These are phyloP conservation scores for Trichosporon inkin DNA, from an alignment of 1,284 basidiomycete genomes.

Conservation along the genomic window DNA sequence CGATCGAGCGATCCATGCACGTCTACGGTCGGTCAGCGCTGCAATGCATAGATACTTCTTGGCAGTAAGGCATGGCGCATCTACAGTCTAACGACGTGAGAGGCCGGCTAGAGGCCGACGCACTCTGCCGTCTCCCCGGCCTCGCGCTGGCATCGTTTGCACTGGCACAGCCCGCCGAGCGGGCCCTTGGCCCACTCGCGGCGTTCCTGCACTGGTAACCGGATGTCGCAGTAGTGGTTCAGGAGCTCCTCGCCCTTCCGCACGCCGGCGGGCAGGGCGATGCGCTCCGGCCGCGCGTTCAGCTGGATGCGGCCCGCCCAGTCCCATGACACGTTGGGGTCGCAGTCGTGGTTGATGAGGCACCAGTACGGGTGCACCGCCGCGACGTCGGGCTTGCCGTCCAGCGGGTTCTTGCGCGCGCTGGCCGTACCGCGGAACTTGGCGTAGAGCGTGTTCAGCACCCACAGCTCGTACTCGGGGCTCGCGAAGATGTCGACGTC, in stretches of 20 bases:
- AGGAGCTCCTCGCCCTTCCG: slow-evolving; percentile 17
- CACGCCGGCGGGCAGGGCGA: slow-evolving; percentile 5
- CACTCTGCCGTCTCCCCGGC: neutral
- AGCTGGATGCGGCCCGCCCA: slow-evolving; percentile 17
- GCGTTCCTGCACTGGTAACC: slow-evolving; percentile 16
- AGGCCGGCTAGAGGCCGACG: too few species aligned
- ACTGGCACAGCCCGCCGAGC: slow-evolving; percentile 19
- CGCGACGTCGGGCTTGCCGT: slow-evolving; percentile 19
- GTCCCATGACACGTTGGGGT: slow-evolving; percentile 22
- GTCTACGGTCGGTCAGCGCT: too few species aligned
- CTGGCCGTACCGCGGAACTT: slow-evolving; percentile 21
- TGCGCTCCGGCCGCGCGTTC: slow-evolving; percentile 7
- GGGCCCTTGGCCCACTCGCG: slow-evolving; percentile 20
- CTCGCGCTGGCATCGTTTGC: slow-evolving; percentile 12
- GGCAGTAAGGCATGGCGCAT: too few species aligned
- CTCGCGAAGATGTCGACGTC: slow-evolving; percentile 18
- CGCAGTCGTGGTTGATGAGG: slow-evolving; percentile 22
- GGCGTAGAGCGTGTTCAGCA: slow-evolving; percentile 21
- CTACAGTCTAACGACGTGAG: too few species aligned
- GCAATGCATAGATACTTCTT: too few species aligned
- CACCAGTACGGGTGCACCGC: slow-evolving; percentile 23
- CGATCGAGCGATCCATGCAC: too few species aligned
- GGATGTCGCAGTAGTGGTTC: slow-evolving; percentile 22
- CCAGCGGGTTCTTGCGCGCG: slow-evolving; percentile 16
- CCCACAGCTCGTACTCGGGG: slow-evolving; percentile 17